Conservation (phyloP, 306 rosid genomes). For the Begonia loranthoides region DNA sequence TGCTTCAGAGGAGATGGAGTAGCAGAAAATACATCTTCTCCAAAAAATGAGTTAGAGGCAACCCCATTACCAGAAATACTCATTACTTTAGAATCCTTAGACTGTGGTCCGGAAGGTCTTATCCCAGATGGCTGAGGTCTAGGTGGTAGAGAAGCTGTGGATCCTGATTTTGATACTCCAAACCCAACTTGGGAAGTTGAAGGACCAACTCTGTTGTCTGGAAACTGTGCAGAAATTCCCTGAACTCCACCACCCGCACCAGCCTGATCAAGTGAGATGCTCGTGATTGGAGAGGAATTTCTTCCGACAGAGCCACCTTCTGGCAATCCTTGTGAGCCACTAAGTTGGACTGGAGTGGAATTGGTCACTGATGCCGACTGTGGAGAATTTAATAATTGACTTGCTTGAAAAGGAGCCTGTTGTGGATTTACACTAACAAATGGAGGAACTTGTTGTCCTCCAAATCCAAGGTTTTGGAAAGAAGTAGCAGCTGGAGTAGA, state of each 20-base stretch:
- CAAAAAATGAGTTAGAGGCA: constrained; percentile 50
- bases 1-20: constrained; percentile 39
- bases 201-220: constrained; percentile 35
- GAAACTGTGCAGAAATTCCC: constrained; percentile 22
- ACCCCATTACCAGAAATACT: constrained; percentile 48
- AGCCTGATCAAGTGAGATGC: constrained; percentile 30
- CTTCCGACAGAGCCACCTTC: constrained; percentile 17
- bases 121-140: constrained; percentile 27
- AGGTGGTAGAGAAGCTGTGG: constrained; percentile 36
- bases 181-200: constrained; percentile 31
- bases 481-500: constrained; percentile 28
- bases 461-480: constrained; percentile 28
- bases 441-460: constrained; percentile 34
- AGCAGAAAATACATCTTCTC: constrained; percentile 64
- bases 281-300: constrained; percentile 18
- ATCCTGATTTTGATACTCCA: constrained; percentile 39
- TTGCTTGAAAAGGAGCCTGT: constrained; percentile 27
- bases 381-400: constrained; percentile 29
- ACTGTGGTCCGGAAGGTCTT: constrained; percentile 28
- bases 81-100: constrained; percentile 30
- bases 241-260: constrained; percentile 36
- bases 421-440: constrained; percentile 24
- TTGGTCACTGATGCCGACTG: constrained; percentile 21
- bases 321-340: constrained; percentile 35
- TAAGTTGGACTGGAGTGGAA: constrained; percentile 21